A percentile compares a stretch with the other conserved stretches of the same genome.
These are phyloP conservation scores for Ustilago xerochloae DNA, from an alignment of 1,284 basidiomycete genomes.

Conservation along the genomic window DNA sequence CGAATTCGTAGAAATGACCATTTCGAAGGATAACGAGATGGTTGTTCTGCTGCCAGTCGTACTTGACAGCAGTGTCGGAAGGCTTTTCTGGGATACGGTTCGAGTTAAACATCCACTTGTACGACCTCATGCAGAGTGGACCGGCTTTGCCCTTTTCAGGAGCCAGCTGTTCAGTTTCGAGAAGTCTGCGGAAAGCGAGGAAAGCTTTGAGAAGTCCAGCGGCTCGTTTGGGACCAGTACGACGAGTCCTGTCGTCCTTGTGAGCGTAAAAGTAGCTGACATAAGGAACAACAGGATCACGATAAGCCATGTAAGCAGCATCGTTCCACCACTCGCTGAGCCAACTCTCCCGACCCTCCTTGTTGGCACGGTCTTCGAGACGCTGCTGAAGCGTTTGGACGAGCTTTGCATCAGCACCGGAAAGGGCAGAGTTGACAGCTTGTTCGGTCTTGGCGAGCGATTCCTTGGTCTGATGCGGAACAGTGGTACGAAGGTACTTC, in stretches of 20 bases:
- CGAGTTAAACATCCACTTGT: slow-evolving; percentile 97
- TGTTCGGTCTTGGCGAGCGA: slow-evolving; percentile 54
- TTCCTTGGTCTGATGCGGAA: slow-evolving; percentile 55
- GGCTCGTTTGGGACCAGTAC: slow-evolving; percentile 55
- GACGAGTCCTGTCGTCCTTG: slow-evolving; percentile 72
- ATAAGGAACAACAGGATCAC: slow-evolving; percentile 90
- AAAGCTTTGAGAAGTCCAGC: slow-evolving; percentile 65
- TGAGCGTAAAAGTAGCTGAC: slow-evolving; percentile 97
- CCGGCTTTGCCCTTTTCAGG: slow-evolving; percentile 86
- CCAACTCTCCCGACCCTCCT: slow-evolving; percentile 78
- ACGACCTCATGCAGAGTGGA: slow-evolving; percentile 93
- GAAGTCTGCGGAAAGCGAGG: slow-evolving; percentile 62
- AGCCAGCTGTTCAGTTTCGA: slow-evolving; percentile 76
- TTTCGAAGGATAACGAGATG: slow-evolving; percentile 91
- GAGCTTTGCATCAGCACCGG: slow-evolving; percentile 79
- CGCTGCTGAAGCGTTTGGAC: slow-evolving; percentile 82
- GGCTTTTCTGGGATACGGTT: slow-evolving; percentile 85
- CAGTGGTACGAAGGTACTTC: slow-evolving; percentile 62
- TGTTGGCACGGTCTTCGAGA: slow-evolving; percentile 77
- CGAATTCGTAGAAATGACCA: slow-evolving; percentile 87
- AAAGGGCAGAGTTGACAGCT: slow-evolving; percentile 72
- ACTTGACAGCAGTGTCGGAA: slow-evolving; percentile 85
- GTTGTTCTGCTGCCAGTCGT: slow-evolving; percentile 80
- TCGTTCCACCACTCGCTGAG: slow-evolving; percentile 98
- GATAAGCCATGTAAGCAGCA: slow-evolving; percentile 74